These are phyloP conservation scores for Metschnikowia kunwiensis DNA, from an alignment of 805 yeast species.

Conservation along the genomic window DNA sequence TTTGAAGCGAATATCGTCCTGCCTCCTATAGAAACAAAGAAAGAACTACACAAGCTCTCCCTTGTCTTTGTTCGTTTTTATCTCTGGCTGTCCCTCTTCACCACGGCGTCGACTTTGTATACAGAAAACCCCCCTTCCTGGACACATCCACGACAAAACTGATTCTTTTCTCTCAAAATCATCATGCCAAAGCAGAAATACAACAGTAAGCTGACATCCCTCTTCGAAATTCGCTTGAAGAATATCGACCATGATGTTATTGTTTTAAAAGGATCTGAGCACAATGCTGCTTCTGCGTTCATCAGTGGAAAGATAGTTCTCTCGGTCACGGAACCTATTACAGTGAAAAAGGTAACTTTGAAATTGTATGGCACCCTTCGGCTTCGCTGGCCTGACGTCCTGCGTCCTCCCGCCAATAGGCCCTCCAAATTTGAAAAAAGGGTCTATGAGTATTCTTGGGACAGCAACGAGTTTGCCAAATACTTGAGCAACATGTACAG, in stretches of 20 bases:
- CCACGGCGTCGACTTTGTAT: not conserved
- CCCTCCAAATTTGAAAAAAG: slow-evolving; percentile 55
- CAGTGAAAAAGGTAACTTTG: slow-evolving; percentile 61
- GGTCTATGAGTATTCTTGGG: slow-evolving; percentile 79
- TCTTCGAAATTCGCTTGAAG: slow-evolving; percentile 53
- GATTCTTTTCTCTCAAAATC: not conserved
- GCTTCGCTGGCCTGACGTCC: slow-evolving; percentile 54
- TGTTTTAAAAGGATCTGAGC: slow-evolving; percentile 72
- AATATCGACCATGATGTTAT: slow-evolving; percentile 75
- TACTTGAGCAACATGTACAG: slow-evolving; percentile 33
- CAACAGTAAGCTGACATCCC: slow-evolving; percentile 27
- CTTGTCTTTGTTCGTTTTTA: no score
- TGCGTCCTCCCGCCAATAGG: slow-evolving; percentile 40
- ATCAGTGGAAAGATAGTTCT: slow-evolving; percentile 77
- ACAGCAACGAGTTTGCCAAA: slow-evolving; percentile 54
- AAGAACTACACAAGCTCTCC: no score
- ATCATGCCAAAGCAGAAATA: slow-evolving; percentile 22
- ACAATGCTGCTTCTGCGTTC: slow-evolving; percentile 73
- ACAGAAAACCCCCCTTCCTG: not conserved
- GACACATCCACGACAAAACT: not conserved
- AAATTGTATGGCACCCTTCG: slow-evolving; percentile 65
- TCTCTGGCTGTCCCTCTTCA: no score
- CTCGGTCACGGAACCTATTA: slow-evolving; percentile 70
- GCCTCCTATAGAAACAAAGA: no score
- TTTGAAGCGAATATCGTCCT: no score